Evolutionary conservation across 2,329 filamentous ascomycete species (phyloP).

Genomic region (Fusarium circinatum): DNA sequence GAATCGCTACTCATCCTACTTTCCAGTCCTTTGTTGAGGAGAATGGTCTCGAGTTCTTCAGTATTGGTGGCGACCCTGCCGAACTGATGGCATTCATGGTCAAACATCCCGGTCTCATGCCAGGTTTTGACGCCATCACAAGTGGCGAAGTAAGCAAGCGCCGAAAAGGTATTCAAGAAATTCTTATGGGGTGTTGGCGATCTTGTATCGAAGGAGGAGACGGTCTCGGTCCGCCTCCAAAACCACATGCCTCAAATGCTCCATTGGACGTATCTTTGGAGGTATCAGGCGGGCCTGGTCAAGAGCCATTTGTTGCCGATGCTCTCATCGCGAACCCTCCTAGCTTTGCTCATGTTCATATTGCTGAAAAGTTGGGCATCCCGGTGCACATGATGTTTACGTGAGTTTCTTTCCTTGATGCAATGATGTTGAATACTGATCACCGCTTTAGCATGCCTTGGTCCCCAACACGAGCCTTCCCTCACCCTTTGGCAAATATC

Average conservation of each 20-base stretch:
- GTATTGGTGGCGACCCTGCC: constrained; percentile 78
- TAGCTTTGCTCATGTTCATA: constrained; percentile 79
- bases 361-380: constrained; percentile 79
- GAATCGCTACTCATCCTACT: constrained; percentile 76
- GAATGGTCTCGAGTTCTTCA: constrained; percentile 79
- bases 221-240: constrained; percentile 63
- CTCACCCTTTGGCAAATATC: constrained; percentile 87
- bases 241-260: constrained; percentile 59
- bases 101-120: constrained; percentile 87
- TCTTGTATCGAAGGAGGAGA: constrained; percentile 85
- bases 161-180: constrained; percentile 78
- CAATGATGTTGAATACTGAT: constrained; percentile 52
- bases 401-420: constrained; percentile 57
- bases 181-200: constrained; percentile 86
- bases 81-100: constrained; percentile 92
- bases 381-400: constrained; percentile 91
- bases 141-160: constrained; percentile 81
- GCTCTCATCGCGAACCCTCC: constrained; percentile 83
- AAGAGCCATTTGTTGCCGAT: constrained; percentile 81
- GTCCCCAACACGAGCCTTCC: constrained; percentile 86
- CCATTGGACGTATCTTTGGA: constrained; percentile 52
- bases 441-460: constrained; percentile 80
- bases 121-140: constrained; percentile 78
- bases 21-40: constrained; percentile 76
- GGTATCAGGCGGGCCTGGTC: constrained; percentile 54